Conservation (phyloP, 768 basidiomycete species). For the Suillus tomentosus region DNA sequence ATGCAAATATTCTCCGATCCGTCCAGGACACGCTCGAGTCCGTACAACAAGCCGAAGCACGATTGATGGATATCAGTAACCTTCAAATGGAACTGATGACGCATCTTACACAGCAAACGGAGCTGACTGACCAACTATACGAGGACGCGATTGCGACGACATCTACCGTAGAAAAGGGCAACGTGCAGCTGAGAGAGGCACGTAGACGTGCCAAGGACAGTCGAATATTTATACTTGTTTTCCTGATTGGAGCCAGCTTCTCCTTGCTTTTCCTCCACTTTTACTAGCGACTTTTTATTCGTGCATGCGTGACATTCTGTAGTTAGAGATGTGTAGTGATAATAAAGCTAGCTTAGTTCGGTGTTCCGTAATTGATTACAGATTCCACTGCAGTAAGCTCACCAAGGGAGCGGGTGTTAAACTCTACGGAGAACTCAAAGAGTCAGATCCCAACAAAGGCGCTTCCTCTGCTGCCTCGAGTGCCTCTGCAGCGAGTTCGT, state of each 20-base stretch:
- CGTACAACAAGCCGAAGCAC: conserved; percentile 89
- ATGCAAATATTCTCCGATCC: conserved; percentile 78
- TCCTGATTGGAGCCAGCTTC: conserved; percentile 89
- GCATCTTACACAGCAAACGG: conserved; percentile 87
- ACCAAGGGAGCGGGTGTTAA: neutral
- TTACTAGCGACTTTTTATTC: conserved; percentile 52
- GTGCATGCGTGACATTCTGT: conserved; percentile 11
- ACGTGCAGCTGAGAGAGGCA: conserved; percentile 87
- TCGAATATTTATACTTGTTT: conserved; percentile 86
- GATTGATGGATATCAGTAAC: conserved; percentile 89
- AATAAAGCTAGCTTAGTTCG: neutral
- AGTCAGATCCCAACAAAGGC: conserved; percentile 46
- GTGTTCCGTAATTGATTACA: neutral
- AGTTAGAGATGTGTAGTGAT: neutral
- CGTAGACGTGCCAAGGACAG: conserved; percentile 84
- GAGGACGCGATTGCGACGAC: conserved; percentile 92
- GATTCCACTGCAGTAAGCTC: neutral
- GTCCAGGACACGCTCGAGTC: conserved; percentile 87
- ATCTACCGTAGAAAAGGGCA: conserved; percentile 85
- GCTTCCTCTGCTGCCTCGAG: conserved; percentile 63
- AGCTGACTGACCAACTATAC: conserved; percentile 90
- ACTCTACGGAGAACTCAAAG: neutral
- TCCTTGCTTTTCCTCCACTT: conserved; percentile 92
- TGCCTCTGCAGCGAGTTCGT: conserved; percentile 59
- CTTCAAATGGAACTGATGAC: conserved; percentile 90